A percentile compares a stretch with the other conserved stretches of the same genome.
Evolutionary conservation across 805 yeast species (phyloP).

Genomic region (Blastobotrys parvus): DNA sequence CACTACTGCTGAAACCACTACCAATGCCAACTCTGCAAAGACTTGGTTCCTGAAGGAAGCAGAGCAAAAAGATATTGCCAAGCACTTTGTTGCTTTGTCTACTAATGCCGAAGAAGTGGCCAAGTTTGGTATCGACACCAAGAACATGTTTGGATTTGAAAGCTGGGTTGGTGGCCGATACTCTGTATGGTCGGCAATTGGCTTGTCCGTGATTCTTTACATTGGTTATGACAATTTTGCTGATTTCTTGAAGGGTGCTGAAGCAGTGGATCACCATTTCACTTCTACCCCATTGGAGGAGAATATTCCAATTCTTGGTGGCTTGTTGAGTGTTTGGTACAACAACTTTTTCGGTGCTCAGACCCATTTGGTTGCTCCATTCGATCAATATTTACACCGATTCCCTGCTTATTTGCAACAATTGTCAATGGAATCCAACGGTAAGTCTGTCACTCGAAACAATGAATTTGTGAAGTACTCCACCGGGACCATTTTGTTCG

Average conservation of each 20-base stretch:
- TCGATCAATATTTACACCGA: slow-evolving; percentile 97
- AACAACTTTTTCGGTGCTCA: slow-evolving; percentile 97
- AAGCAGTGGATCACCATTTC: slow-evolving; percentile 93
- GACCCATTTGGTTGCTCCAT: slow-evolving; percentile 97
- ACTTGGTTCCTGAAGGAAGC: slow-evolving; percentile 80
- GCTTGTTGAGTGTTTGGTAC: slow-evolving; percentile 93
- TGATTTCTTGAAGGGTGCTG: slow-evolving; percentile 91
- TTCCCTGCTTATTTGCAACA: slow-evolving; percentile 99
- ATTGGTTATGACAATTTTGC: slow-evolving; percentile 94
- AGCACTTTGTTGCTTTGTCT: slow-evolving; percentile 95
- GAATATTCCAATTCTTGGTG: slow-evolving; percentile 91
- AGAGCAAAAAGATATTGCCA: slow-evolving; percentile 66
- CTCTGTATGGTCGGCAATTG: slow-evolving; percentile 99
- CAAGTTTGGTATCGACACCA: slow-evolving; percentile 94
- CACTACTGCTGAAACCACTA: slow-evolving; percentile 97
- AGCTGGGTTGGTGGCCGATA: slow-evolving; percentile 99
- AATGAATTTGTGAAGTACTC: slow-evolving; percentile 87
- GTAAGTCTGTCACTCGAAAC: slow-evolving; percentile 93
- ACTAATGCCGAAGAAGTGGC: slow-evolving; percentile 88
- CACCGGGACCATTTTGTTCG: slow-evolving; percentile 91
- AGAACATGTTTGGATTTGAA: slow-evolving; percentile 97
- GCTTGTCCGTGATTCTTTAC: slow-evolving; percentile 88
- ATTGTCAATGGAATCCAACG: slow-evolving; percentile 97
- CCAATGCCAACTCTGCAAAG: slow-evolving; percentile 95
- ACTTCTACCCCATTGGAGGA: slow-evolving; percentile 72